Evolutionary conservation across 345 rosid species (phyloP), one percentile per base, ranked within the genome.

Genomic region (Acer negundo): DNA sequence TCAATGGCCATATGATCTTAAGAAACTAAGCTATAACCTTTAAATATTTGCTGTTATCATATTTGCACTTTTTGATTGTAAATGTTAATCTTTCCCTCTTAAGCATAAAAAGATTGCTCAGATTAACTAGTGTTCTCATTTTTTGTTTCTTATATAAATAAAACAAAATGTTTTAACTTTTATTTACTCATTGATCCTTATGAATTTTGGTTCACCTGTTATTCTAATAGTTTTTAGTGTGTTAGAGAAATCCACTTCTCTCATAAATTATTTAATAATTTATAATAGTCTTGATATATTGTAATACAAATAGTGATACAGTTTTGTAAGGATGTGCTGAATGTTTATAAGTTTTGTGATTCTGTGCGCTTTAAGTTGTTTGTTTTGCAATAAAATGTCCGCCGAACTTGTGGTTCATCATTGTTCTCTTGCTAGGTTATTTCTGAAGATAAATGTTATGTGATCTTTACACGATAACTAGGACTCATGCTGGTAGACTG

Each of bases 61-160:
- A 8, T 38, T 10, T 38, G 35, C n/a, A 53, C 42, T 64, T 64
- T 49, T 12, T 10, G 67, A 46, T 8, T 62, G 61, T 63, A 58
- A 59, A 63, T 63, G 62, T 22, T 46, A 46, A 23, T 61, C 35
- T 55, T 3, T 74, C n/a, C 15, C 16, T 38, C 58, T 17, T 11
- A 74, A 62, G 31, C 59, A 16, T 63, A 47, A 63, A 59, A 26
- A 26, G 67, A 13, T 73, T 73, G 16, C 46, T 55, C n/a, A 40
- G 15, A 20, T 40, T 59, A 61, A 74, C 65, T 42, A 61, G 63
- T 13, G 13, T 73, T 47, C 28, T 70, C 13, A 51, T 19, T 46
- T 19, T n/a, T 59, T 59, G 7, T 53, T 53, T 53, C 7, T 53
- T 53, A 15, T 10, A 2, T n/a, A 20, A 59, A 22, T 20, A 59